Evolutionary conservation across 192 early-diverging fungal genomes (phyloP), one percentile per base, ranked within the genome.

Genomic region (Haplosporangium gracile): DNA sequence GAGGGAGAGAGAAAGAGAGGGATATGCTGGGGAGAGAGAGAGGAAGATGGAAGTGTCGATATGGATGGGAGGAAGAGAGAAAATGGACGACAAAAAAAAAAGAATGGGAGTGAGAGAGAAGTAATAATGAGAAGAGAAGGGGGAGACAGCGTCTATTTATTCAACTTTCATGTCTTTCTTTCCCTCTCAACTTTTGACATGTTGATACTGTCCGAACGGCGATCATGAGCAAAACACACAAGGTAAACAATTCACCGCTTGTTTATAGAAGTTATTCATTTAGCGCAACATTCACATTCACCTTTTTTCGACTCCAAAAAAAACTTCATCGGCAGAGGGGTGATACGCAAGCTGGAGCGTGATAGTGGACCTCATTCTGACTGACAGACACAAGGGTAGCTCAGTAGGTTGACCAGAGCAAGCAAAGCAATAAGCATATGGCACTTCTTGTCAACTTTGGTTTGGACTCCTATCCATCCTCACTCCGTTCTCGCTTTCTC

Each of bases 91-190:
- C 60, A 65, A 65, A 65, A n/a, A 57, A 2, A 9, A n/a, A 15
- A 6, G 57, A 63, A 29, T 29, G 29, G 2, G 7, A 32, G 60
- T 15, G 60, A 13, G 60, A 32, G 26, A 29, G 60, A 65, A 65
- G 26, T 63, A 65, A 65, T 65, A 65, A 34, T 65, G 60, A 63
- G 10, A 57, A 15, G 13, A 65, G 60, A 65, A 10, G 11, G 29
- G 60, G 60, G 29, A 65, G 13, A 65, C 60, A 65, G 60, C 60
- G 60, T 65, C 60, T 65, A 65, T 65, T 65, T 65, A 65, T 65
- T 65, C 60, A 65, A 32, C 29, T 65, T 32, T 65, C 22, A 55
- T 57, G 53, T 10, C 57, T 29, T 10, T 65, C 6, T 15, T n/a
- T 29, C 26, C 32, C 6, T 32, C 55, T 65, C 9, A 9, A 20